Base-by-base conservation (phyloP, 2,329 filamentous ascomycete genomes). In the Rugonectria rugulosa region DNA sequence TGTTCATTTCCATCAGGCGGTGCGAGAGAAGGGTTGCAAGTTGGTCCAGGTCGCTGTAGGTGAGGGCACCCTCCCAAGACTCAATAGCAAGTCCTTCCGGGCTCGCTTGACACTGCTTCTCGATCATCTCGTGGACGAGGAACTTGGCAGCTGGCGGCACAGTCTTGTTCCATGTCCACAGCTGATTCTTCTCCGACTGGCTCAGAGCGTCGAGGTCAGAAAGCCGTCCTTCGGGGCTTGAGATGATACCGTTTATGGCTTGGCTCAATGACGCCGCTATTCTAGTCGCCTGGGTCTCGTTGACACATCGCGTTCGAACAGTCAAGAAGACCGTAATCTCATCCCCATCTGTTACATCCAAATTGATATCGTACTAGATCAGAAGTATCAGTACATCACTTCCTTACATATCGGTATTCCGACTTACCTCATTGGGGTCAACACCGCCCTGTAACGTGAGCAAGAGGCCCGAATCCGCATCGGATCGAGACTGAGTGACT, bases 1-100 rank as follows among this genome's bases (percentile, higher is more conserved):
- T 62, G 15, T 68, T 68, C 27, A 66, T 57, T 7, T 64, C 59
- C 17, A 68, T 49, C 1, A 80, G 68, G 50, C 72, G 63, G n/a
- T 62, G 60, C 7, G 77, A 77, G n/a, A 80, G 68, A 3, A 66
- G 56, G 36, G 72, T 73, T 1, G 79, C 78, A 15, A 72, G 64
- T 1, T 61, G 53, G 40, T 79, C 73, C 6, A 79, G 65, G 31
- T 80, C 69, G 37, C 64, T 52, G 52, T 79, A 80, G 9, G 76
- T 76, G 52, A 78, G 71, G 40, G 68, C 20, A 29, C 51, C 66
- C 34, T 68, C 65, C 66, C 62, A 69, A 15, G 65, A 61, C 31
- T 51, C 66, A 36, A 69, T 49, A 7, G 65, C 66, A 15, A 44
- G 42, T 9, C 55, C 59, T 17, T 42, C 14, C 5, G 61, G 66